Percentiles rank a stretch among this genome's conserved stretches.
Conservation (phyloP, 2,329 filamentous ascomycete species). For the Aspergillus sojae region DNA sequence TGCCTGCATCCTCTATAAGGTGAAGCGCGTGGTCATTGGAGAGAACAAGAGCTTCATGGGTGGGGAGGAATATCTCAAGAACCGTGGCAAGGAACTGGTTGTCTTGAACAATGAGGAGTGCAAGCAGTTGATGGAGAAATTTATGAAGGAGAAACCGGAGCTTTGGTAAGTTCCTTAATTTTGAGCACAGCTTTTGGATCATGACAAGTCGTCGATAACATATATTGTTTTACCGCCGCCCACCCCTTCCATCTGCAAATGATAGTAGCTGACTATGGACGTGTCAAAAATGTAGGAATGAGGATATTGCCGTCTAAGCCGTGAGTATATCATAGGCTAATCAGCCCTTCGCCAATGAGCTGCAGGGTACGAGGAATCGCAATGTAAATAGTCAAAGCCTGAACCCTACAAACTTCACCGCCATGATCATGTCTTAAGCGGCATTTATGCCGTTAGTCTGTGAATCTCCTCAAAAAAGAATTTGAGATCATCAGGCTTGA, state of each 20-base stretch:
- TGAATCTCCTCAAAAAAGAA: constrained; percentile 96
- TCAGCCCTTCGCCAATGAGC: background rate
- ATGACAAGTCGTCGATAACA: constrained; percentile 1
- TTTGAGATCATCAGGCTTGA: constrained; percentile 88
- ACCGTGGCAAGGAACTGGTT: constrained; percentile 72
- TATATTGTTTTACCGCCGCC: background rate
- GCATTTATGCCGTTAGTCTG: constrained; percentile 46
- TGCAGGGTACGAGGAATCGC: background rate
- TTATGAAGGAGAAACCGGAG: constrained; percentile 71
- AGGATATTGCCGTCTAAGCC: constrained; percentile 58
- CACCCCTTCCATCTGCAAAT: background rate
- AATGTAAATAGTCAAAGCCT: constrained; percentile 14
- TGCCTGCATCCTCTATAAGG: constrained; percentile 74
- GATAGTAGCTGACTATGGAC: constrained; percentile 4
- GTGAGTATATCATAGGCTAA: background rate
- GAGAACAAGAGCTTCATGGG: constrained; percentile 77
- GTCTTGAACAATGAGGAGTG: constrained; percentile 68
- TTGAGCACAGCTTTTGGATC: background rate
- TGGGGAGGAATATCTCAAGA: constrained; percentile 69
- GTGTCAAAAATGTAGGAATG: constrained; percentile 49
- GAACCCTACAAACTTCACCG: background rate
- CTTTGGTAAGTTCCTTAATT: constrained; percentile 60
- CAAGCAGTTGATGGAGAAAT: constrained; percentile 69
- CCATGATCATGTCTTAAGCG: background rate
- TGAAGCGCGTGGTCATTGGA: constrained; percentile 73